Conservation (phyloP, 2,329 filamentous ascomycete species). For the Alternaria tenuissima region DNA sequence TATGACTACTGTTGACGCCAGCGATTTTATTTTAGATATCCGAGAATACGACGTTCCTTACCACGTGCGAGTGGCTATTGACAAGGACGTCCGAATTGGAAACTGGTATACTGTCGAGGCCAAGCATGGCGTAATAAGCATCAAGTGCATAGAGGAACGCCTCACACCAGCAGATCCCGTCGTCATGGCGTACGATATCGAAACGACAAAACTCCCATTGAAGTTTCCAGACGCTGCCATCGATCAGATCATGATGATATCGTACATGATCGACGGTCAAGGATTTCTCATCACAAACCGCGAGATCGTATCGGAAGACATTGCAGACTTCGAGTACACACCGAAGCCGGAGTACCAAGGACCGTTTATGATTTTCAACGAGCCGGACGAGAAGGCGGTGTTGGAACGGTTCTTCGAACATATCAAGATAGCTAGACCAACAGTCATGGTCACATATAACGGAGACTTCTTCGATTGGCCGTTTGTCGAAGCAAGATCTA, state of each 20-base stretch:
- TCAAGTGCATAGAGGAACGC: conserved; percentile 85
- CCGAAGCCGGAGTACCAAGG: conserved; percentile 96
- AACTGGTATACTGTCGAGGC: conserved; percentile 97
- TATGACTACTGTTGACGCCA: conserved; percentile 84
- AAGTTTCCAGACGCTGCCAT: conserved; percentile 96
- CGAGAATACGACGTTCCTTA: conserved; percentile 99
- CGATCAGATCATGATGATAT: conserved; percentile 99
- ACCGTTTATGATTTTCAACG: conserved; percentile 97
- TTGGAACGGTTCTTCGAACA: conserved; percentile 94
- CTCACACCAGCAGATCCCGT: conserved; percentile 92
- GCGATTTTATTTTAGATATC: conserved; percentile 98
- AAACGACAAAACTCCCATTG: conserved; percentile 92
- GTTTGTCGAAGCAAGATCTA: conserved; percentile 92
- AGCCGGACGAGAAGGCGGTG: conserved; percentile 86
- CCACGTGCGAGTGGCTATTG: conserved; percentile 98
- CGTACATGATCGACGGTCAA: conserved; percentile 99
- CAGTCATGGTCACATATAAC: conserved; percentile 99
- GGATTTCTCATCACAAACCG: conserved; percentile 98
- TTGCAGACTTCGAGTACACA: conserved; percentile 97
- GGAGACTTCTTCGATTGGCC: conserved; percentile 99
- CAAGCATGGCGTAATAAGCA: conserved; percentile 86
- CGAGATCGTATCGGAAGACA: conserved; percentile 97
- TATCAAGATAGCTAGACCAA: conserved; percentile 92
- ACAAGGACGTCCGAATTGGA: conserved; percentile 93
- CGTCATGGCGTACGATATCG: conserved; percentile 99